phyloP scores from a whole-genome alignment of 2,329 filamentous ascomycete species.

The Cytospora chrysosperma region DNA sequence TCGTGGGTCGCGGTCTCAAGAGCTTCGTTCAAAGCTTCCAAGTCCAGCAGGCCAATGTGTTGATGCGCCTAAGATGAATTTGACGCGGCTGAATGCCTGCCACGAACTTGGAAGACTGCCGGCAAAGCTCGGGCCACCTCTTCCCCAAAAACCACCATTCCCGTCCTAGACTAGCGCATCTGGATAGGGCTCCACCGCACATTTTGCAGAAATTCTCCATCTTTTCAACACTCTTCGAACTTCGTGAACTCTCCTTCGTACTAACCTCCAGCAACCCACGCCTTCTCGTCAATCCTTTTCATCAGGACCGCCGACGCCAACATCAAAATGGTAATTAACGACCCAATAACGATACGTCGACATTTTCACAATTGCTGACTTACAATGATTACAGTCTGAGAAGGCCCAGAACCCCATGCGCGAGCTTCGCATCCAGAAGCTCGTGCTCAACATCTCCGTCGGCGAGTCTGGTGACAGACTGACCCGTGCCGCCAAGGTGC shows the following conservation, averaged over 20 bases:
- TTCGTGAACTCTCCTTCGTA: conserved; percentile 1
- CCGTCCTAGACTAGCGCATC: conserved; percentile 24
- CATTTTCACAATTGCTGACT: conserved; percentile 31
- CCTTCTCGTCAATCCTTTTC: conserved; percentile 22
- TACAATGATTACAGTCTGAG: conserved; percentile 58
- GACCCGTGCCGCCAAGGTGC: conserved; percentile 99
- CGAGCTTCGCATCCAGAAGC: conserved; percentile 99
- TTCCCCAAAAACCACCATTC: conserved; percentile 22
- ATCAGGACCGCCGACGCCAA: conserved; percentile 23
- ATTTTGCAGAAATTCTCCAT: conserved; percentile 20
- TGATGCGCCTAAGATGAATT: conserved; percentile 24
- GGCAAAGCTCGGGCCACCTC: conserved; percentile 27
- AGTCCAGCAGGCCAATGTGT: conserved; percentile 41
- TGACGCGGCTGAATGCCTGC: conserved; percentile 22
- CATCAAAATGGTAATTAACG: conserved; percentile 39
- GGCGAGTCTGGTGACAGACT: conserved; percentile 99
- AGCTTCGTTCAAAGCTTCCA: conserved; percentile 40
- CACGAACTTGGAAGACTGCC: conserved; percentile 17
- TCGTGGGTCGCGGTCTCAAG: conserved; percentile 39
- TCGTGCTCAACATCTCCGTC: conserved; percentile 99
- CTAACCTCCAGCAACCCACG: conserved; percentile 15
- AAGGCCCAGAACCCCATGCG: conserved; percentile 98
- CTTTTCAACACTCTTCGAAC: conserved; percentile 11
- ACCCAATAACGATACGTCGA: background rate
- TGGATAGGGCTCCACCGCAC: conserved; percentile 21